phyloP scores from a whole-genome alignment of 2,329 filamentous ascomycete species.

The Fusarium sp. region DNA sequence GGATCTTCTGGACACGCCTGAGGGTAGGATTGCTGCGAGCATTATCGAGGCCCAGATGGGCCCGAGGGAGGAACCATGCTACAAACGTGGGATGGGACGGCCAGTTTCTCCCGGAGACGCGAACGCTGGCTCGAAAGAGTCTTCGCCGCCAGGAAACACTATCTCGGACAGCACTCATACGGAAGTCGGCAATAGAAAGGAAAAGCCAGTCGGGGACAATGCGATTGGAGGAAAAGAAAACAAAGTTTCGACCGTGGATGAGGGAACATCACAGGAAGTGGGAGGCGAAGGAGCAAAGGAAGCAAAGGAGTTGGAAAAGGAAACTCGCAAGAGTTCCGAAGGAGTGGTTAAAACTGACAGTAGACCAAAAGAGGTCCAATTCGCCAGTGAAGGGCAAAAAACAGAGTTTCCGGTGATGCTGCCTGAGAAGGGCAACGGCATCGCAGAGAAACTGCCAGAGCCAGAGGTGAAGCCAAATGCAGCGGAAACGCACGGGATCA shows the following conservation, averaged over 20 bases:
- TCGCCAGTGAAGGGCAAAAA: conserved; percentile 1
- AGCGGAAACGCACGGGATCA: conserved; percentile 37
- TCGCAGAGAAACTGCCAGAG: conserved; percentile 16
- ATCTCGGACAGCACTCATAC: conserved; percentile 11
- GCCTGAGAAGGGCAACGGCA: not conserved
- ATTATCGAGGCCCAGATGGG: not conserved
- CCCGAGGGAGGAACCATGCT: not conserved
- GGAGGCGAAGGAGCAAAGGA: conserved; percentile 18
- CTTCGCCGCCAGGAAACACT: conserved; percentile 2
- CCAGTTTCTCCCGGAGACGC: not conserved
- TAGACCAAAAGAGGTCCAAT: conserved; percentile 10
- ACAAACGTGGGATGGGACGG: not conserved
- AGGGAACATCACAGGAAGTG: conserved; percentile 2
- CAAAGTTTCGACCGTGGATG: not conserved
- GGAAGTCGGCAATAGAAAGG: conserved; percentile 5
- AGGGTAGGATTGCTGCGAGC: not conserved
- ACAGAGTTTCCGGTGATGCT: conserved; percentile 12
- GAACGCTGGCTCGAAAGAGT: not conserved
- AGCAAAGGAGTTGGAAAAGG: conserved; percentile 12
- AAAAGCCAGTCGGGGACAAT: not conserved
- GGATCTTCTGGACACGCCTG: not conserved
- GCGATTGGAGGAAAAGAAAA: not conserved
- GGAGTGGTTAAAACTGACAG: conserved; percentile 10
- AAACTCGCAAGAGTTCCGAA: conserved; percentile 7
- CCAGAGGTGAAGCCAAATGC: conserved; percentile 17